phyloP scores from a whole-genome alignment of 106 monocot species.

The Posidonia australis region DNA sequence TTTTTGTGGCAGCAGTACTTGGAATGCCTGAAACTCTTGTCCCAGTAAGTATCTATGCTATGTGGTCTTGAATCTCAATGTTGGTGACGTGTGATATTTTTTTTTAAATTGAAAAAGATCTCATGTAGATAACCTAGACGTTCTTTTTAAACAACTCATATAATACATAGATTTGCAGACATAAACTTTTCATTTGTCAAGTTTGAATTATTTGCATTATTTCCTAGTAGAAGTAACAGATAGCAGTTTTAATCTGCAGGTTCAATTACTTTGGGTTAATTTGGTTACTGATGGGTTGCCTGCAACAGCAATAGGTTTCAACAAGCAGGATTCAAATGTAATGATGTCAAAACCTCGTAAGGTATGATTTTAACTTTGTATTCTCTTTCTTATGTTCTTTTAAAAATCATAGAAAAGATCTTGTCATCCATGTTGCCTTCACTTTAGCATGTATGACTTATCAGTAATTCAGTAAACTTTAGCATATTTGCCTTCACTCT shows the following conservation, averaged over 20 bases:
- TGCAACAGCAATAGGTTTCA: slow-evolving; percentile 98
- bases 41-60: slow-evolving; percentile 49
- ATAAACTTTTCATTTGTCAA: neutral
- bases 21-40: slow-evolving; percentile 97
- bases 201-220: too few species aligned
- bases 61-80: neutral
- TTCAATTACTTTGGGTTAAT: slow-evolving; percentile 99
- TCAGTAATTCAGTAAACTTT: too few species aligned
- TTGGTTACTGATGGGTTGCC: slow-evolving; percentile 99
- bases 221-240: neutral
- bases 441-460: too few species aligned
- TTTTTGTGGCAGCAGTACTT: slow-evolving; percentile 96
- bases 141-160: too few species aligned
- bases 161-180: neutral
- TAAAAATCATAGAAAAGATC: neutral
- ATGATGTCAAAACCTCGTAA: slow-evolving; percentile 93
- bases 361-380: slow-evolving; percentile 27
- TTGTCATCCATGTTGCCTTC: neutral
- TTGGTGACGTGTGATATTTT: neutral
- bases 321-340: slow-evolving; percentile 86
- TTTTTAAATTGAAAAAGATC: neutral
- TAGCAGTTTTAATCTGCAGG: slow-evolving; percentile 27
- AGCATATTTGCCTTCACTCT: too few species aligned
- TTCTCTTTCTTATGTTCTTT: neutral
- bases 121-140: neutral